Percentiles rank a stretch among this genome's conserved stretches.
Evolutionary conservation across 257 asterid genomes (phyloP).

Genomic region (Solanum medicagineum): DNA sequence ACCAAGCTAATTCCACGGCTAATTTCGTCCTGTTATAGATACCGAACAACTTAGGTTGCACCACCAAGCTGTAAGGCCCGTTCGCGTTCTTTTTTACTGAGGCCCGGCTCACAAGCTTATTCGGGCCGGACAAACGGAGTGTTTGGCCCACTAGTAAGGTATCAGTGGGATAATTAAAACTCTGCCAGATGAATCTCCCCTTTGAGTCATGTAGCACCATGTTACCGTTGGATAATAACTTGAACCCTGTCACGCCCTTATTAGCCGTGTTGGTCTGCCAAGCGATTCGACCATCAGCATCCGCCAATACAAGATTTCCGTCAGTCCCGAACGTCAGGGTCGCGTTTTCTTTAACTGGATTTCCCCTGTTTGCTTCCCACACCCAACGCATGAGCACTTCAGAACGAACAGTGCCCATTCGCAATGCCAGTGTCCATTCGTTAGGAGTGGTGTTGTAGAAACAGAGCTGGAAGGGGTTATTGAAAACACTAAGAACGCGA

Average conservation of each 20-base stretch:
- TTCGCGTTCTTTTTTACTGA: background rate
- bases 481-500: background rate
- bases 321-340: background rate
- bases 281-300: slow-evolving; percentile 1
- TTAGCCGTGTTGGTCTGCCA: slow-evolving; percentile 12
- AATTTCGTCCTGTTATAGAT: background rate
- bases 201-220: slow-evolving; percentile 1
- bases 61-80: background rate
- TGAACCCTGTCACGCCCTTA: slow-evolving; percentile 10
- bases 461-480: background rate
- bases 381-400: slow-evolving; percentile 8
- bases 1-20: background rate
- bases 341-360: slow-evolving; percentile 7
- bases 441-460: slow-evolving; percentile 13
- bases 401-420: slow-evolving; percentile 1
- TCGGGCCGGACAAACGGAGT: background rate
- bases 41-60: background rate
- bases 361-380: slow-evolving; percentile 7
- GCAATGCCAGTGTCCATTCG: slow-evolving; percentile 4
- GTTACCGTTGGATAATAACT: slow-evolving; percentile 7
- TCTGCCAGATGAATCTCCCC: slow-evolving; percentile 12
- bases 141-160: slow-evolving; percentile 5
- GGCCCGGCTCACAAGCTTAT: slow-evolving; percentile 2
- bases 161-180: slow-evolving; percentile 4
- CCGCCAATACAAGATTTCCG: slow-evolving; percentile 1